Base-by-base conservation (phyloP, 2,329 filamentous ascomycete genomes). In the Sporothrix luriei region DNA sequence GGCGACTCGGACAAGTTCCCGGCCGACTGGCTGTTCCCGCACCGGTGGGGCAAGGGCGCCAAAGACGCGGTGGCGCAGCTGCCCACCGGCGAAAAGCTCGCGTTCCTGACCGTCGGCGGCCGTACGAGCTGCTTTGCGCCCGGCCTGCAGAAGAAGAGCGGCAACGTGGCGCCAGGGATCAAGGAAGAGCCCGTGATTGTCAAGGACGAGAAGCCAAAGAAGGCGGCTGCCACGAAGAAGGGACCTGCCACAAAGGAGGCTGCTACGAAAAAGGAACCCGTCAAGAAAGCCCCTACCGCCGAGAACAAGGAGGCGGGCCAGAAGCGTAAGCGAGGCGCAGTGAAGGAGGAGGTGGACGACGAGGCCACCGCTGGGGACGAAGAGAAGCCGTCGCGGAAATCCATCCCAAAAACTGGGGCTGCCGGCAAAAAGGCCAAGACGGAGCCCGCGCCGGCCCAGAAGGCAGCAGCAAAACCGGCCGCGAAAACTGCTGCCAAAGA, bases 111-210 rank as follows among this genome's bases (percentile, higher is more conserved):
- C 0, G 94, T 98, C 0, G 94, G 94, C 0, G 94, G 94, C 1
- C 84, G 95, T 59, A 98, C 95, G 3, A 97, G 92, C 76, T 97
- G 94, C 62, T 90, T 94, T 67, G 93, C 96, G 0, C 93, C 93
- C 0, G 88, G 84, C 14, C 81, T 95, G 38, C 95, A 98, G 81
- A 97, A 93, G 82, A 97, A 97, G 83, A 85, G 79, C 0, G 84
- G 84, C 0, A 76, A 77, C 3, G 78, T 82, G 4, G 78, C 77
- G 4, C 72, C 79, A 0, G 79, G 79, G 0, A 79, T 81, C 40
- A 85, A 85, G 73, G 80, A 82, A 59, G 80, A 83, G 70, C 75
- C 78, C 0, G 62, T 78, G 3, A 78, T 80, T 52, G 71, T 73
- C 2, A 73, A 74, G 4, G 75, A 76, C 33, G 72, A 76, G 43